Conservation (phyloP, 2,329 filamentous ascomycete genomes). For the Fusarium dimerum region DNA sequence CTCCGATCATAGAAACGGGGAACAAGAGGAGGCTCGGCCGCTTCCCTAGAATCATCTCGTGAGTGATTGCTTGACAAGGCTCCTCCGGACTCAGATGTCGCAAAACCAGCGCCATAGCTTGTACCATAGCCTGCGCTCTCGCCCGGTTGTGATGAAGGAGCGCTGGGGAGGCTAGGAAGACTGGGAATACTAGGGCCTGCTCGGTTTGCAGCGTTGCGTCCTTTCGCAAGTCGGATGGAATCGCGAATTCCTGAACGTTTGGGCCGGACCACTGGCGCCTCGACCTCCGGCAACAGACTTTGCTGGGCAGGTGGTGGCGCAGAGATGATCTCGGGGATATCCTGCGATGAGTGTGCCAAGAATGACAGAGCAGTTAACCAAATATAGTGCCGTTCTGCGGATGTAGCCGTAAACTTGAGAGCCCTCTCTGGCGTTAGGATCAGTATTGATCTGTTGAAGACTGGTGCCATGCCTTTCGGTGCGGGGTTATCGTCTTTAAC, state of each 20-base stretch:
- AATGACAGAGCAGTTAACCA: constrained; percentile 96
- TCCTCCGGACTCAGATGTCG: constrained; percentile 43
- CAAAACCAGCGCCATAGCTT: constrained; percentile 39
- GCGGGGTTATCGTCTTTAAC: constrained; percentile 91
- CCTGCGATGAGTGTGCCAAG: constrained; percentile 84
- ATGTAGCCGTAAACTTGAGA: constrained; percentile 88
- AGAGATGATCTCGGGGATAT: constrained; percentile 71
- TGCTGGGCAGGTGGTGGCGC: constrained; percentile 47
- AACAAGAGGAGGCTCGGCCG: constrained; percentile 71
- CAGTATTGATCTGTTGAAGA: constrained; percentile 92
- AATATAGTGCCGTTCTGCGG: constrained; percentile 83
- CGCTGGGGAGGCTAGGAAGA: constrained; percentile 44
- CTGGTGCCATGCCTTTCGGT: constrained; percentile 65
- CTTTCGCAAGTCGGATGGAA: constrained; percentile 86
- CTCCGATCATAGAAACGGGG: constrained; percentile 67
- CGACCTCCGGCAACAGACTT: constrained; percentile 52
- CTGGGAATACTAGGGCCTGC: constrained; percentile 54
- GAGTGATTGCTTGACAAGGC: constrained; percentile 38
- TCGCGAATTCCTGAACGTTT: constrained; percentile 70
- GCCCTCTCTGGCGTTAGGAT: constrained; percentile 92
- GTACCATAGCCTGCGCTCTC: constrained; percentile 29
- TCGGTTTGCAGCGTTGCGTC: constrained; percentile 51
- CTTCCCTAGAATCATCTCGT: constrained; percentile 55
- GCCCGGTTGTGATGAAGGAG: constrained; percentile 38
- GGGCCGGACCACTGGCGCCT: constrained; percentile 47